Conservation (phyloP, 495 filamentous ascomycete species). For the Aspergillus bridgeri region DNA sequence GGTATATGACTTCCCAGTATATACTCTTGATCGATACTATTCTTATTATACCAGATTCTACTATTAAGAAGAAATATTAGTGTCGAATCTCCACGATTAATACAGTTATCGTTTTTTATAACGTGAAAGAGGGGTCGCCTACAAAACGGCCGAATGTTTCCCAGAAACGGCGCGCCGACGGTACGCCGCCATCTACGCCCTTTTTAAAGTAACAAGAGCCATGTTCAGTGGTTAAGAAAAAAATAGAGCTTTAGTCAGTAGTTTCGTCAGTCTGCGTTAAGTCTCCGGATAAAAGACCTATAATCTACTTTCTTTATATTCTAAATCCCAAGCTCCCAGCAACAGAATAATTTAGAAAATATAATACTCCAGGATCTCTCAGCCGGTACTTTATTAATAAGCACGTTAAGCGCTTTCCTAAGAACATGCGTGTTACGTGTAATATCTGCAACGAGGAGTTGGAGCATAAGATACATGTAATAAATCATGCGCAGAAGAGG, state of each 20-base stretch:
- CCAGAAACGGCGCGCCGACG: conserved; percentile 16
- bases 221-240: background rate
- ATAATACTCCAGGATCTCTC: too few relatives aligned
- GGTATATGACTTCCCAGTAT: too few relatives aligned
- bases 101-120: conserved; percentile 27
- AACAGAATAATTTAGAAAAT: too few relatives aligned
- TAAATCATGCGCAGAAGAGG: conserved; percentile 24
- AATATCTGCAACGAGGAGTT: conserved; percentile 20
- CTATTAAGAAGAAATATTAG: conserved; percentile 23
- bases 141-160: conserved; percentile 7
- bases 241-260: background rate
- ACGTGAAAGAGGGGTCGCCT: conserved; percentile 25
- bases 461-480: conserved; percentile 14
- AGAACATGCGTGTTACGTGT: conserved; percentile 22
- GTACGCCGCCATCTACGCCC: background rate
- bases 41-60: too few relatives aligned
- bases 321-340: too few relatives aligned
- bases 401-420: conserved; percentile 22
- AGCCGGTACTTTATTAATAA: conserved; percentile 25
- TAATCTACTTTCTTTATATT: too few relatives aligned
- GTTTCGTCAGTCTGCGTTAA: conserved; percentile 24
- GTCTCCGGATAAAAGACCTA: conserved; percentile 10
- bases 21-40: too few relatives aligned
- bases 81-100: conserved; percentile 26
- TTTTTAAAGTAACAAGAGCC: background rate